Percentiles rank a stretch among this genome's conserved stretches.
Evolutionary conservation across 2,329 filamentous ascomycete genomes (phyloP).

Genomic region (Aspergillus thermomutatus): DNA sequence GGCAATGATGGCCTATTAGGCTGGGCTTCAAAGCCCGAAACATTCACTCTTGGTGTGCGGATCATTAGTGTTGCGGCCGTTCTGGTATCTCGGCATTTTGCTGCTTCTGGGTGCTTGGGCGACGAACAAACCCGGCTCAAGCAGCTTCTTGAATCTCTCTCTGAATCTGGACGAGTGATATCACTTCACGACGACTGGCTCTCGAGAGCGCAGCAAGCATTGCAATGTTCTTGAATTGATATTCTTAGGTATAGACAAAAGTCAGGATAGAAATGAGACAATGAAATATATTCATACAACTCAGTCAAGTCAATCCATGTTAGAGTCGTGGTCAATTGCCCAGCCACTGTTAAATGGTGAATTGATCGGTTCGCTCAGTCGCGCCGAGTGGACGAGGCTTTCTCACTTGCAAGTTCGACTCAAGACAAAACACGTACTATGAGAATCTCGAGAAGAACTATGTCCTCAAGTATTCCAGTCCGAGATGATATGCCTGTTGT

Average conservation of each 20-base stretch:
- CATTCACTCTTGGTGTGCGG: constrained; percentile 52
- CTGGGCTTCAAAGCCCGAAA: constrained; percentile 65
- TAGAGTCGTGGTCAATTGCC: background rate
- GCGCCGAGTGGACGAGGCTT: background rate
- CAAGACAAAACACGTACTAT: background rate
- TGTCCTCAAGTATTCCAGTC: background rate
- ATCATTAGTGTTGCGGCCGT: constrained; percentile 37
- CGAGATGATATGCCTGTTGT: background rate
- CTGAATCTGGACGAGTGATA: constrained; percentile 18
- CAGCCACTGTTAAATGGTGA: background rate
- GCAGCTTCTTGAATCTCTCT: constrained; percentile 23
- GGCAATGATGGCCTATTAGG: constrained; percentile 65
- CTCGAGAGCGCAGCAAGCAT: constrained; percentile 23
- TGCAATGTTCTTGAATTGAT: constrained; percentile 12
- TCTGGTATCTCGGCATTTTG: constrained; percentile 23
- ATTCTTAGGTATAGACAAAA: constrained; percentile 18
- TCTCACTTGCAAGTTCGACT: background rate
- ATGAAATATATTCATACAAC: background rate
- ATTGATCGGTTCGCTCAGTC: background rate
- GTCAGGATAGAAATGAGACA: constrained; percentile 9
- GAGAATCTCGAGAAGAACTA: background rate
- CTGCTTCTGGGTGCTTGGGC: constrained; percentile 14
- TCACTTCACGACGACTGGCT: constrained; percentile 34
- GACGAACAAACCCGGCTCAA: constrained; percentile 15
- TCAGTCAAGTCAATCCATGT: background rate